Conservation (phyloP, 164 flowering plant species). For the Euptelea pleiosperma region DNA sequence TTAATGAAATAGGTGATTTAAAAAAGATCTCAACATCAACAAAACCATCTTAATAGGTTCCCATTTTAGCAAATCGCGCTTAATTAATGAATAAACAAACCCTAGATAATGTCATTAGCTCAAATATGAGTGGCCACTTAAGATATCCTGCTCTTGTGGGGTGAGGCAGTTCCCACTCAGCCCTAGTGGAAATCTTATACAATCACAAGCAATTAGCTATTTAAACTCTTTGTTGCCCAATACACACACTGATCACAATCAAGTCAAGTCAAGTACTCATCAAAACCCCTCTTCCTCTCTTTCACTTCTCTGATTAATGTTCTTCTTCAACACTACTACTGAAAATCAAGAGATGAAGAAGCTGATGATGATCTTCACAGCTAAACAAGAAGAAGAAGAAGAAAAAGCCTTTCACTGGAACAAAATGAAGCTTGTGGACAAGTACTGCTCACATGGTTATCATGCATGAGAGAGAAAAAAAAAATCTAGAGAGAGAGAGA, state of each 20-base stretch:
- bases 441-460: too few relatives aligned
- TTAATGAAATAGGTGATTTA: too few relatives aligned
- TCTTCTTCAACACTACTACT: neutral
- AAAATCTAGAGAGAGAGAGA: too few relatives aligned
- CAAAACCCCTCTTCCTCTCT: neutral
- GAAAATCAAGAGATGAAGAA: neutral
- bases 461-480: too few relatives aligned
- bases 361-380: neutral
- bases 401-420: neutral
- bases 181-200: neutral
- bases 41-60: neutral
- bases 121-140: neutral
- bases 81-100: neutral
- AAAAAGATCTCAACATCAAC: neutral
- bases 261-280: slow-evolving; percentile 1
- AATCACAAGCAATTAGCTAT: neutral
- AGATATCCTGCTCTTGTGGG: neutral
- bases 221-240: neutral
- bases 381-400: neutral
- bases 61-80: neutral
- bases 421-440: neutral
- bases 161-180: slow-evolving; percentile 2
- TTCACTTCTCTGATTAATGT: neutral
- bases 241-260: neutral
- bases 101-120: neutral